Percentiles rank a stretch among this genome's conserved stretches.
Conservation (phyloP, 31 red algal genomes). For the Odonthalia washingtoniensis region DNA sequence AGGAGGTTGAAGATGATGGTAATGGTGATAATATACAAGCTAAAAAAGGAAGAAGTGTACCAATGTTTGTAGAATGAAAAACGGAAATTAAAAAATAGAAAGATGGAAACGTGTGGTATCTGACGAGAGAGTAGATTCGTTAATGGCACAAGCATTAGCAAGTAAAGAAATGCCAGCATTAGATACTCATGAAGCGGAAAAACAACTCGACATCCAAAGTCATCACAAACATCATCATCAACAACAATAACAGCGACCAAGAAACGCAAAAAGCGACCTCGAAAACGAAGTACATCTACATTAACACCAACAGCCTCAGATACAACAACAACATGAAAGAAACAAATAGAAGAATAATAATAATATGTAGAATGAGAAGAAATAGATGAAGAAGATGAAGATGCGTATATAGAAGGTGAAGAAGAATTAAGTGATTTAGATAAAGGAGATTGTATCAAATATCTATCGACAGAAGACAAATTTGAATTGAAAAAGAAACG, state of each 20-base stretch:
- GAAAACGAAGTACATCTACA: neutral
- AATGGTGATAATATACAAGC: neutral
- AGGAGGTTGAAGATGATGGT: neutral
- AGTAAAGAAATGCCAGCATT: neutral
- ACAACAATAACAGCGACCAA: neutral
- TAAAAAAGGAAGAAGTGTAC: neutral
- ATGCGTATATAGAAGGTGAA: neutral
- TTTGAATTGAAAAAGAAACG: slow-evolving; percentile 63
- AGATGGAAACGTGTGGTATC: neutral
- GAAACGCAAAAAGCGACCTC: neutral
- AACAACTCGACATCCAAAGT: too few species aligned
- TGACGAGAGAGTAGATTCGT: neutral
- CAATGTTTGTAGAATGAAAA: too few species aligned
- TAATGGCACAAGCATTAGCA: neutral
- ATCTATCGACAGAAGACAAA: slow-evolving; percentile 84
- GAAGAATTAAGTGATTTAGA: slow-evolving; percentile 78
- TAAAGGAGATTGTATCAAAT: slow-evolving; percentile 74
- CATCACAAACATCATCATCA: neutral
- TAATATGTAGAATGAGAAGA: slow-evolving; percentile 4
- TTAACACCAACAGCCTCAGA: neutral
- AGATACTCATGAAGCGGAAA: neutral
- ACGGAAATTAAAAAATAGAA: neutral
- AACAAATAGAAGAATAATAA: neutral
- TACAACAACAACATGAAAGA: slow-evolving; percentile 1
- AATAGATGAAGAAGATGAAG: slow-evolving; percentile 18